Evolutionary conservation across 148 eudicot genomes (phyloP).

Genomic region (Suaeda aralocaspica): DNA sequence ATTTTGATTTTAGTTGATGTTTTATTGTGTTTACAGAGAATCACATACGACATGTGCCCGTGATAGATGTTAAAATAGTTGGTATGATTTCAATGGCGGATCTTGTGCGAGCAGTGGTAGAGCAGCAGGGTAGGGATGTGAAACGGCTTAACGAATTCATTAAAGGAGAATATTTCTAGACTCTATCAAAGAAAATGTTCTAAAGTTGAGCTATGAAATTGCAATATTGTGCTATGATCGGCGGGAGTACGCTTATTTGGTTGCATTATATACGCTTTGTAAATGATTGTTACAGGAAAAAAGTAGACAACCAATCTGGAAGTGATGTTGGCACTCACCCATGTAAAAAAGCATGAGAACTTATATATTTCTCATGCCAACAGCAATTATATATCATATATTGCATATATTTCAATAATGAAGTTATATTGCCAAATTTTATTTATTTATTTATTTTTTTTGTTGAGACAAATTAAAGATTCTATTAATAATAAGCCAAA

Average conservation of each 20-base stretch:
- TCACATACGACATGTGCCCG: constrained; percentile 80
- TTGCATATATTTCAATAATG: no score
- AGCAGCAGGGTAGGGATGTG: constrained; percentile 74
- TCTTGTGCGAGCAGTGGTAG: constrained; percentile 73
- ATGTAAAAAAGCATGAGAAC: neutral
- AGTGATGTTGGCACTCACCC: neutral
- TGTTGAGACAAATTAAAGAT: no score
- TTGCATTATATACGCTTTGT: neutral
- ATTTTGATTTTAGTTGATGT: neutral
- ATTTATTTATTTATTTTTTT: no score
- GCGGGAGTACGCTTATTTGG: neutral
- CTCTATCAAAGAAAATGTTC: neutral
- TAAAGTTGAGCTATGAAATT: neutral
- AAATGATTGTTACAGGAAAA: neutral
- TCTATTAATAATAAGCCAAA: no score
- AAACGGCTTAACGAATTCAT: constrained; percentile 72
- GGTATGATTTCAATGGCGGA: constrained; percentile 87
- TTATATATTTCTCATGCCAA: no score
- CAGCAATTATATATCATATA: no score
- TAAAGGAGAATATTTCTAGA: constrained; percentile 69
- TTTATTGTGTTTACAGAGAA: constrained; percentile 43
- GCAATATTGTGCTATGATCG: neutral
- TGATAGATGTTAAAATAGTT: constrained; percentile 68
- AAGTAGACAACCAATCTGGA: neutral
- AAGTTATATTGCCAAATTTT: no score